Evolutionary conservation across 768 basidiomycete genomes (phyloP), one percentile per base, ranked within the genome.

Genomic region (Cystofilobasidium capitatum): DNA sequence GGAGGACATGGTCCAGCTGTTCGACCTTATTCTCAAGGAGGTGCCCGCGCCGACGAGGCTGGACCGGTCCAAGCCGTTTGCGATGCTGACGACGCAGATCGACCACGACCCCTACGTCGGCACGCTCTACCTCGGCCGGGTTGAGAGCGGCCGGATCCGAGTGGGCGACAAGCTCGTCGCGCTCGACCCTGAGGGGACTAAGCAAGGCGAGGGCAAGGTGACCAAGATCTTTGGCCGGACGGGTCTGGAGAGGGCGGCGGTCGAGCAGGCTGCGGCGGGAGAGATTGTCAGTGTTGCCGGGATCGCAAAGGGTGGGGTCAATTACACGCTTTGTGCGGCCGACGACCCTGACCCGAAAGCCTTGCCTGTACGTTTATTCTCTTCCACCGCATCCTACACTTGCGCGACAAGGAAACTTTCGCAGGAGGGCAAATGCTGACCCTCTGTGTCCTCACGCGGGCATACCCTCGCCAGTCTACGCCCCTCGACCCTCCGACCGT

Each of bases 401-500:
- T n/a, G n/a, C n/a, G n/a, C n/a, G n/a, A n/a, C n/a, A n/a, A n/a
- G n/a, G n/a, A n/a, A n/a, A n/a, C n/a, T n/a, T n/a, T n/a, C n/a
- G n/a, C n/a, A n/a, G n/a, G n/a, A n/a, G n/a, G n/a, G n/a, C n/a
- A n/a, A n/a, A n/a, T n/a, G n/a, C n/a, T n/a, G n/a, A n/a, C n/a
- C n/a, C n/a, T n/a, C n/a, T n/a, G n/a, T n/a, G n/a, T n/a, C n/a
- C n/a, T n/a, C n/a, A n/a, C n/a, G n/a, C n/a, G n/a, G n/a, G n/a
- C n/a, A n/a, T n/a, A n/a, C n/a, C n/a, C n/a, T n/a, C 49, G 6
- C 22, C 40, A 68, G 62, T 69, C 68, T n/a, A 64, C 63, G 8
- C 68, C 68, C 4, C 68, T 69, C 47, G 68, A 69, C 54, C 68
- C 68, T n/a, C 68, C 68, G 31, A 69, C 68, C 12, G 45, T 69